Base-by-base conservation (phyloP, 2,329 filamentous ascomycete species). In the Trichoderma sp. region DNA sequence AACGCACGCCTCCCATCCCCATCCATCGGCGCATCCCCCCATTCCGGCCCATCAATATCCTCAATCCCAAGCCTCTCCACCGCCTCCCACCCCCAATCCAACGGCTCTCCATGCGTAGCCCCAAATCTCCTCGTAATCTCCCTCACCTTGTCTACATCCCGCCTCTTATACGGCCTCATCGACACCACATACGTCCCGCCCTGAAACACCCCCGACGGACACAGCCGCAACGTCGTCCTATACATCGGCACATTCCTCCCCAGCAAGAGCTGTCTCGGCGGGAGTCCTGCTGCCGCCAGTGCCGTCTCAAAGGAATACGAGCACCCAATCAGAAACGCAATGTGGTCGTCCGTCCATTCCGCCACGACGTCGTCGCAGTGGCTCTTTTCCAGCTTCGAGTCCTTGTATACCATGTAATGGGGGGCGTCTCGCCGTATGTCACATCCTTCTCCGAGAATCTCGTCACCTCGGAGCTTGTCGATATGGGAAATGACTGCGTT, bases 21-120 rank as follows among this genome's bases (percentile, higher is more conserved):
- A 1, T 72, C 82, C 73, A 80, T 75, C 65, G 73, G 79, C 68
- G 68, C 78, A 68, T 89, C 85, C 1, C 88, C 88, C 83, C 85
- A 90, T 61, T 90, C 83, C 1, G 85, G 84, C 15, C 2, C 34
- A 64, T 81, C 76, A 10, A 89, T 79, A 74, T 89, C 81, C 56
- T 70, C 60, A 66, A 90, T 87, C 0, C 88, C 88, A 53, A 90
- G 71, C 35, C 72, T 72, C 69, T 76, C 72, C 10, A 85, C 75
- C 0, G 82, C 84, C 4, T 88, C 83, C 87, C 87, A 90, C 0
- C 86, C 88, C 87, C 87, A 90, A 4, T 84, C 87, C 15, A 90
- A 78, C 1, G 87, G 87, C 77, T 90, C 88, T 2, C 88, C 88
- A 71, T 90, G 88, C 3, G 87, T 89, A 2, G 81, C 77, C 9